These are phyloP conservation scores for Arachis stenosperma DNA, from an alignment of 306 rosid genomes.

Conservation along the genomic window DNA sequence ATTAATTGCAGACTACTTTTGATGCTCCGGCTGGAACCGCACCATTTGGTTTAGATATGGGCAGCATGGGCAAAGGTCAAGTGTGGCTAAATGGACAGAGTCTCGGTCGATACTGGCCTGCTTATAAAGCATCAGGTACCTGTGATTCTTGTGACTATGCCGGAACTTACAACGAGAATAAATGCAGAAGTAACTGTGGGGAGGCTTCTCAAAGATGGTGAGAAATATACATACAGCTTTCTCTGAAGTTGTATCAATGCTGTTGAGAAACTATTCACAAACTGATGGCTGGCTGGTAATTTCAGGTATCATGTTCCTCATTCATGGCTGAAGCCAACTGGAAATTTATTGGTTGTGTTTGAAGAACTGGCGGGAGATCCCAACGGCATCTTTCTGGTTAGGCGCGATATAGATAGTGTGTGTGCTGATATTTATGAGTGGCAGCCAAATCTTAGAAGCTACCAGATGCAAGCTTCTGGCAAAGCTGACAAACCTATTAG, in stretches of 20 bases:
- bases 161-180: constrained; percentile 80
- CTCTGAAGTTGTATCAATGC: constrained; percentile 7
- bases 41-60: constrained; percentile 89
- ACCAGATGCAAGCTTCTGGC: constrained; percentile 80
- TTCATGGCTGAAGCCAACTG: constrained; percentile 90
- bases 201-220: constrained; percentile 98
- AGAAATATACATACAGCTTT: constrained; percentile 29
- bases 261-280: constrained; percentile 12
- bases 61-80: constrained; percentile 97
- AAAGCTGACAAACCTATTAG: constrained; percentile 69
- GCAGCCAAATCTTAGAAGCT: constrained; percentile 86
- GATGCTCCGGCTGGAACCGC: constrained; percentile 80
- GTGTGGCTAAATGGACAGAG: constrained; percentile 87
- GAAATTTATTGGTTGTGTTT: constrained; percentile 86
- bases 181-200: constrained; percentile 81
- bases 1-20: constrained; percentile 73
- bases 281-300: constrained; percentile 37
- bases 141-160: constrained; percentile 74
- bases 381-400: constrained; percentile 74
- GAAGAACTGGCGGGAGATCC: constrained; percentile 98
- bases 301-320: constrained; percentile 97
- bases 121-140: constrained; percentile 84
- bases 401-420: constrained; percentile 79
- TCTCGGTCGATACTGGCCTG: constrained; percentile 95
- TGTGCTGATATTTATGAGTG: constrained; percentile 93